These are phyloP conservation scores for Cicer yamashitae DNA, from an alignment of 306 rosid species.

Conservation along the genomic window DNA sequence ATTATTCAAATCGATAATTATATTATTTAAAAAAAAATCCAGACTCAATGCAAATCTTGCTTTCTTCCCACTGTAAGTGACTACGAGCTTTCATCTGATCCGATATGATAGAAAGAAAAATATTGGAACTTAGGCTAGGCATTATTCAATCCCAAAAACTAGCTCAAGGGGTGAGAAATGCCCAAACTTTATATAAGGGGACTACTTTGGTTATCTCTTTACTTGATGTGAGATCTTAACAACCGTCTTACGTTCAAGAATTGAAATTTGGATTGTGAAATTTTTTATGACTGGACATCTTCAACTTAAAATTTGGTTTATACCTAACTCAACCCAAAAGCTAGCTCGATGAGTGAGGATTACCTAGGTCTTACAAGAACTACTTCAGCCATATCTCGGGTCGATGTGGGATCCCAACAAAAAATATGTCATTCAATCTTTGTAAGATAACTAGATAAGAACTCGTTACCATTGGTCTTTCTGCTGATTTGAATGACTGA, in stretches of 20 bases:
- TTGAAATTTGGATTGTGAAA: neutral
- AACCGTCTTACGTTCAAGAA: neutral
- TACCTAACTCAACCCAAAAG: neutral
- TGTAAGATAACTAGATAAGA: slow-evolving; percentile 21
- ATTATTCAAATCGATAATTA: neutral
- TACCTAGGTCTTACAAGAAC: neutral
- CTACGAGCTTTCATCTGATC: slow-evolving; percentile 13
- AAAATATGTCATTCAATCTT: slow-evolving; percentile 20
- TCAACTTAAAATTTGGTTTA: neutral
- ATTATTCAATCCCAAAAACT: neutral
- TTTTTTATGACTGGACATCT: neutral
- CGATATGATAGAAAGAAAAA: neutral
- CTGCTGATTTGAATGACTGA: slow-evolving; percentile 72
- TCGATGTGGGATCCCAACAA: neutral
- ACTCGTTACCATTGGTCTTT: slow-evolving; percentile 67
- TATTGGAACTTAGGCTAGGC: neutral
- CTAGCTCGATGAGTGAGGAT: neutral
- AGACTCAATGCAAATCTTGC: slow-evolving; percentile 7
- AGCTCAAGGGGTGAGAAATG: neutral
- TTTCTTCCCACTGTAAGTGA: neutral
- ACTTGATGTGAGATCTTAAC: neutral
- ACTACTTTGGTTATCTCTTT: neutral
- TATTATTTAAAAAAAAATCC: neutral
- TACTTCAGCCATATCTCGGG: neutral
- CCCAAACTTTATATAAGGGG: neutral